Percentiles rank a stretch among this genome's conserved stretches.
Evolutionary conservation across 2,329 filamentous ascomycete species (phyloP).

Genomic region (Teratosphaeria epicoccoides): DNA sequence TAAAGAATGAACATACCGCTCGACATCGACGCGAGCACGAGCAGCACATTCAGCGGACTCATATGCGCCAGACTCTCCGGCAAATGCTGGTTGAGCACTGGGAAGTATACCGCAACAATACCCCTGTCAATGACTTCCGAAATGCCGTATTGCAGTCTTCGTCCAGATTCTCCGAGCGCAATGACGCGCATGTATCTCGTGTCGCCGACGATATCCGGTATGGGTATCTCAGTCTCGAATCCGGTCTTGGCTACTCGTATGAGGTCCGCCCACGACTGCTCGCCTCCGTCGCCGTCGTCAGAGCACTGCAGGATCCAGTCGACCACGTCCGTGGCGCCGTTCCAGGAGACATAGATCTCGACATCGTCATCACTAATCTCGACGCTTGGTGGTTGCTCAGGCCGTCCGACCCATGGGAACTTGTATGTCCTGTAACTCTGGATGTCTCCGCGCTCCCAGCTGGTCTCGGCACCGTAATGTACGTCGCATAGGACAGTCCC

Average conservation of each 20-base stretch:
- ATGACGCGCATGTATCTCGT: constrained; percentile 20
- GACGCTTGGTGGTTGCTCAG: constrained; percentile 21
- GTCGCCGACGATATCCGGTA: constrained; percentile 6
- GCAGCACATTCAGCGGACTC: constrained; percentile 11
- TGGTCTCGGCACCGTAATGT: constrained; percentile 30
- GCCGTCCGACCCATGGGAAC: constrained; percentile 37
- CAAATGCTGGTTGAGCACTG: constrained; percentile 3
- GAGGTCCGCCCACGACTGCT: constrained; percentile 15
- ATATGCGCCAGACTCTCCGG: constrained; percentile 5
- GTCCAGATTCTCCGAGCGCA: constrained; percentile 16
- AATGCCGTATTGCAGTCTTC: constrained; percentile 15
- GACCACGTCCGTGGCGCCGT: constrained; percentile 36
- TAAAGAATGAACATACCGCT: constrained; percentile 15
- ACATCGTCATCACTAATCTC: constrained; percentile 21
- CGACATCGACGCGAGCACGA: constrained; percentile 11
- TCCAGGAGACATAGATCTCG: constrained; percentile 42
- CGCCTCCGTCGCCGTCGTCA: constrained; percentile 7
- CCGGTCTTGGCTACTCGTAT: constrained; percentile 13
- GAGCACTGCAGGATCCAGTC: constrained; percentile 45
- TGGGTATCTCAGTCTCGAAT: constrained; percentile 31
- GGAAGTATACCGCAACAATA: constrained; percentile 11
- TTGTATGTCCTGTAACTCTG: constrained; percentile 45
- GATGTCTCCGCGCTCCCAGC: constrained; percentile 28
- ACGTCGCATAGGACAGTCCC: constrained; percentile 43
- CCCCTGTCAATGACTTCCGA: constrained; percentile 15